These are phyloP conservation scores for Jasminum sambac DNA, from an alignment of 257 asterid genomes.

Conservation along the genomic window DNA sequence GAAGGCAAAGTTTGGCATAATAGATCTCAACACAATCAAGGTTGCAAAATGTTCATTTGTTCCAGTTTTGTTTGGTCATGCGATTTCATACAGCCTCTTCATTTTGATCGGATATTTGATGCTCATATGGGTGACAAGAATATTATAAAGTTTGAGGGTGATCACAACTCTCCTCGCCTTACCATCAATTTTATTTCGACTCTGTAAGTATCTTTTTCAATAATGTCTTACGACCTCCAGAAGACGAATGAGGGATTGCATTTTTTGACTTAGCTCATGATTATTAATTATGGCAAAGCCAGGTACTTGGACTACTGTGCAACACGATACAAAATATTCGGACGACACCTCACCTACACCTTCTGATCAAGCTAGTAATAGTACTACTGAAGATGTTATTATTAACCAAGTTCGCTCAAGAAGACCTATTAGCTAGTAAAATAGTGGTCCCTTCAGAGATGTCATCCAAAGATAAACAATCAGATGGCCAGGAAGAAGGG, in stretches of 20 bases:
- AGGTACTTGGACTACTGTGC: conserved; percentile 65
- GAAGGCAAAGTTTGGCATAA: conserved; percentile 88
- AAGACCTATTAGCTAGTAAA: conserved; percentile 80
- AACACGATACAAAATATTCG: conserved; percentile 48
- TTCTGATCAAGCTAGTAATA: conserved; percentile 42
- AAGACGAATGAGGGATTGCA: conserved; percentile 49
- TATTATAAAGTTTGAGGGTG: conserved; percentile 91
- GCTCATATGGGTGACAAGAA: conserved; percentile 96
- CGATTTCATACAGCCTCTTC: conserved; percentile 96
- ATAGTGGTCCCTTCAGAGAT: conserved; percentile 84
- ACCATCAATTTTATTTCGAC: conserved; percentile 92
- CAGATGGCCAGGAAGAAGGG: conserved; percentile 60
- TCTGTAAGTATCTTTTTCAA: conserved; percentile 89
- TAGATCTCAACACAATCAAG: conserved; percentile 77
- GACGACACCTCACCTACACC: conserved; percentile 53
- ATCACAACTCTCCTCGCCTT: conserved; percentile 97
- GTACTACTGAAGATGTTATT: conserved; percentile 80
- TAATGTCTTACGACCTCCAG: conserved; percentile 88
- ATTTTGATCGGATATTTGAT: conserved; percentile 76
- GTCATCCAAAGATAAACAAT: conserved; percentile 53
- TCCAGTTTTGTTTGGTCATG: conserved; percentile 89
- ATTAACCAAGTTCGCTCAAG: conserved; percentile 71
- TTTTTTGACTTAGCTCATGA: conserved; percentile 60
- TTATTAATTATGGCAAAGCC: conserved; percentile 58
- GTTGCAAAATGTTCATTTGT: conserved; percentile 87